Percentiles rank a stretch among this genome's conserved stretches.
phyloP scores from a whole-genome alignment of 805 yeast species.

The Yarrowia alimentaria region DNA sequence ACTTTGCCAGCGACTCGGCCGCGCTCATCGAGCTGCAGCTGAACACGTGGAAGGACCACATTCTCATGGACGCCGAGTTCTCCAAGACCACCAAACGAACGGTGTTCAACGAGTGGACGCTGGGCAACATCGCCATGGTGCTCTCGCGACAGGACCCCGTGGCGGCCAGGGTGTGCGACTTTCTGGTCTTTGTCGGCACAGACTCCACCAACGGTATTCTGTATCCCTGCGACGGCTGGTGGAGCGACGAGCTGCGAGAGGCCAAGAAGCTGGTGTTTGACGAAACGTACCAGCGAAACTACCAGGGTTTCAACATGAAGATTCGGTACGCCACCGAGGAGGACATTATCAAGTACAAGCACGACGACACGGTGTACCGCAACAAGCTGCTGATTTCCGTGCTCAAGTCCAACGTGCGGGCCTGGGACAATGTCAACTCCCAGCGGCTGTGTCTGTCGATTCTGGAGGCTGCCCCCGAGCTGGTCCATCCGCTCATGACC shows the following conservation, averaged over 20 bases:
- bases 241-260: conserved; percentile 10
- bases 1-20: conserved; percentile 54
- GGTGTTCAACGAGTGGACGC: conserved; percentile 72
- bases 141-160: conserved; percentile 44
- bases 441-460: conserved; percentile 53
- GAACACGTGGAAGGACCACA: conserved; percentile 48
- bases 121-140: conserved; percentile 56
- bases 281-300: too few species aligned
- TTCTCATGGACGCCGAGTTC: conserved; percentile 60
- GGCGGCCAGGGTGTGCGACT: conserved; percentile 40
- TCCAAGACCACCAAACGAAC: conserved; percentile 69
- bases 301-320: too few species aligned
- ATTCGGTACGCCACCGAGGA: conserved; percentile 9
- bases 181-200: conserved; percentile 51
- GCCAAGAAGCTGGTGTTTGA: conserved; percentile 1
- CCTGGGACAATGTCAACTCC: conserved; percentile 74
- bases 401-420: conserved; percentile 49
- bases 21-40: conserved; percentile 46
- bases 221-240: conserved; percentile 40
- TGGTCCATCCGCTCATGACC: conserved; percentile 62
- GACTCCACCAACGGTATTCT: conserved; percentile 42
- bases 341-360: conserved; percentile 46
- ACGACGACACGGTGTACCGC: conserved; percentile 63
- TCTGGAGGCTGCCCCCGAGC: conserved; percentile 59
- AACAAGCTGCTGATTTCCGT: conserved; percentile 43